Base-by-base conservation (phyloP, 2,329 filamentous ascomycete genomes). In the Cladosporium sp. region DNA sequence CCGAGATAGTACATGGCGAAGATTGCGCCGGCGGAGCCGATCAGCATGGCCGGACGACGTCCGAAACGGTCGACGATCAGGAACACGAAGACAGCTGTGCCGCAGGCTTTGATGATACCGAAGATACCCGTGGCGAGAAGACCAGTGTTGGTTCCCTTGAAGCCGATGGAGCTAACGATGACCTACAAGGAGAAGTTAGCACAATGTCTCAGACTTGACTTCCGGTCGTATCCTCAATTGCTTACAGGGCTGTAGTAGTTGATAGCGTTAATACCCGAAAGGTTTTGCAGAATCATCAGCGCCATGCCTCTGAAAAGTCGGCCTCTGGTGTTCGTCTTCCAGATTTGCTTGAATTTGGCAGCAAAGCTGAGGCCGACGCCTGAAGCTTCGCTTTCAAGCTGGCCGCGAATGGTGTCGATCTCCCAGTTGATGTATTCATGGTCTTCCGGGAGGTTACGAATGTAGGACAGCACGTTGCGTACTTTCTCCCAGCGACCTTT, bases 1-100 rank as follows among this genome's bases (percentile, higher is more conserved):
- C 83, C 84, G 3, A 85, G 80, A 57, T 83, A 80, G 78, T 80
- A 85, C 68, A 85, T 79, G 49, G 81, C 83, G 0, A 80, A 70
- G 1, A 80, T 82, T 55, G 83, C 61, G 7, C 61, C 61, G 23
- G 50, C 61, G 18, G 61, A 53, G n/a, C 61, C 61, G 3, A 63
- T 16, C 16, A 63, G 33, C 33, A 63, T 50, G 12, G 53, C 50
- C 12, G 50, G 33, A 16, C 61, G 61, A 28, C 63, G 63, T 14
- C 63, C 63, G 21, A 65, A 57, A 11, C 53, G 50, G 37, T 63
- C 61, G 31, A 63, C 53, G 14, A 63, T 53, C n/a, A 63, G 31
- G 49, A 63, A 56, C 21, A 63, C 50, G 18, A 53, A 63, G n/a
- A 63, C 53, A 7, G 40, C 61, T 16, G 61, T 63, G 49, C 50